Evolutionary conservation across 371 early-diverging fungal species (phyloP), one percentile per base, ranked within the genome.

Genomic region (Choanephora cucurbitarum): DNA sequence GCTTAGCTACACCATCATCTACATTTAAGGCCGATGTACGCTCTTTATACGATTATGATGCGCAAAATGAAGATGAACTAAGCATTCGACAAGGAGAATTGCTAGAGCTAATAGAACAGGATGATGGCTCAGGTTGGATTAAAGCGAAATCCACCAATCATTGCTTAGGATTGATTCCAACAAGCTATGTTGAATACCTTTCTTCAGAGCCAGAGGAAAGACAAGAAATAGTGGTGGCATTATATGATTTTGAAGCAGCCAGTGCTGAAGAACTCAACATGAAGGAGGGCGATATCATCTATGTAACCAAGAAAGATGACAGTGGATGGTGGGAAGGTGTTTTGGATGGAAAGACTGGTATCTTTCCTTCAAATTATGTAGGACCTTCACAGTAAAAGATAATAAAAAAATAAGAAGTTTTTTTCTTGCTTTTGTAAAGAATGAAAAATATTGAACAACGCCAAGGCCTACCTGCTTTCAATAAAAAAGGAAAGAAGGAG

Each of bases 331-430:
- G 88, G 83, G 81, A 86, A 73, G 91, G 88, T 79, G 72, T 54
- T 11, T 46, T 49, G n/a, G 68, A 84, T 55, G 91, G 90, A 13
- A 55, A 68, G 7, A 73, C 74, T 10, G 97, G 96, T 0, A 80
- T 88, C 17, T 87, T 96, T 52, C 97, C 97, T 8, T 84, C 86
- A 2, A 89, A 82, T 55, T 95, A 95, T 71, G 92, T 94, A 5
- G 44, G 34, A 7, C 28, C 47, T 47, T 24, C 28, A 28, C 7
- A 28, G 7, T 28, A 28, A 28, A 28, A n/a, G n/a, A n/a, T n/a
- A n/a, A n/a, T n/a, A n/a, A n/a, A n/a, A n/a, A n/a, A n/a, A n/a
- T n/a, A n/a, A n/a, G n/a, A n/a, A n/a, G n/a, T n/a, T n/a, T n/a
- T n/a, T n/a, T n/a, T n/a, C n/a, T n/a, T n/a, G n/a, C n/a, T n/a